Evolutionary conservation across 1,139 yeast species (phyloP).

Genomic region (Hansenula lynferdii): DNA sequence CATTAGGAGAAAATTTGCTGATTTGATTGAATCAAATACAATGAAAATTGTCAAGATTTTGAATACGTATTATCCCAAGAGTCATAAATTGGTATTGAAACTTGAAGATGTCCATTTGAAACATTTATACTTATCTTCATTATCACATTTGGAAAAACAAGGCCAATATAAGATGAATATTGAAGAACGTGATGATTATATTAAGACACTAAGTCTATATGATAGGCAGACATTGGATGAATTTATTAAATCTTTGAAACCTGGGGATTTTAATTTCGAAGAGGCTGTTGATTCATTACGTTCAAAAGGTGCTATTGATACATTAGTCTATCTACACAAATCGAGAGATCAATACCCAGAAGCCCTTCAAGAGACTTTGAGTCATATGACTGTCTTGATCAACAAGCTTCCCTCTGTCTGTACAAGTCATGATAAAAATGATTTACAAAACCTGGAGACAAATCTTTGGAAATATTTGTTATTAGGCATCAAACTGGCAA

Average conservation of each 20-base stretch:
- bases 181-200: conserved; percentile 25
- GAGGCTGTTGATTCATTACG: conserved; percentile 26
- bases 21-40: conserved; percentile 31
- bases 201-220: conserved; percentile 28
- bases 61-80: conserved; percentile 31
- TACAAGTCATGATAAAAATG: conserved; percentile 15
- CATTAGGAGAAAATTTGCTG: conserved; percentile 33
- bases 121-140: conserved; percentile 19
- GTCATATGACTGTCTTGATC: conserved; percentile 19
- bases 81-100: conserved; percentile 34
- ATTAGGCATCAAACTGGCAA: conserved; percentile 33
- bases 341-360: conserved; percentile 23
- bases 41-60: conserved; percentile 34
- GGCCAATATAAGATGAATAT: conserved; percentile 11
- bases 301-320: conserved; percentile 28
- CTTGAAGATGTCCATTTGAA: conserved; percentile 25
- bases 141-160: conserved; percentile 15
- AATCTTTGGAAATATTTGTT: conserved; percentile 30
- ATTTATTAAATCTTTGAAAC: conserved; percentile 19
- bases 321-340: conserved; percentile 29
- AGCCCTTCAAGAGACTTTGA: conserved; percentile 29
- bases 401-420: conserved; percentile 7
- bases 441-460: conserved; percentile 17
- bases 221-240: conserved; percentile 21
- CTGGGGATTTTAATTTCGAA: conserved; percentile 17